Conservation (phyloP, 179 eudicot species). For the Drosera spatulata region DNA sequence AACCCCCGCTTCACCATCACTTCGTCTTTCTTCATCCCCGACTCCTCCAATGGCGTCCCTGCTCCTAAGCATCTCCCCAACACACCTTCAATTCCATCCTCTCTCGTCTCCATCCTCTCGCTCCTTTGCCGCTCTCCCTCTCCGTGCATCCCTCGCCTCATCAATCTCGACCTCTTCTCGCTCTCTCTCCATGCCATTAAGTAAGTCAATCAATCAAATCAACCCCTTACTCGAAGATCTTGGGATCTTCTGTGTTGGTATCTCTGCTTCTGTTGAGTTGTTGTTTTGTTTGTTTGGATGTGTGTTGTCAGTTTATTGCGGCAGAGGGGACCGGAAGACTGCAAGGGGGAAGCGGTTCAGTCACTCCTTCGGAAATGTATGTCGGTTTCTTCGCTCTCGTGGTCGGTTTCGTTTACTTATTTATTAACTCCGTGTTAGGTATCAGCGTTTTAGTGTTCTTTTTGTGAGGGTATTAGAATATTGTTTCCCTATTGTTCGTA, state of each 20-base stretch:
- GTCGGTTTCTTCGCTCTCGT: conserved; percentile 10
- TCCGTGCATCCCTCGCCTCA: conserved; percentile 2
- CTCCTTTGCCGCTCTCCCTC: conserved; percentile 1
- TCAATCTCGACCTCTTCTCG: conserved; percentile 3
- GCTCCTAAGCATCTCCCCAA: conserved; percentile 4
- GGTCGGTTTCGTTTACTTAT: not conserved
- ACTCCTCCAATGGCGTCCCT: conserved; percentile 9
- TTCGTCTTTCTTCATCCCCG: too few relatives aligned
- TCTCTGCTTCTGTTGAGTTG: not conserved
- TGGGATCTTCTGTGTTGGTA: not conserved
- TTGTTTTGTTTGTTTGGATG: conserved; percentile 1
- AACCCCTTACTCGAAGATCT: not conserved
- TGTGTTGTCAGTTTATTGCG: conserved; percentile 38
- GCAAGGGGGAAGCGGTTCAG: conserved; percentile 56
- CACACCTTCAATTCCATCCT: conserved; percentile 4
- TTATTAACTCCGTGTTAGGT: not conserved
- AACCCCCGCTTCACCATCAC: too few relatives aligned
- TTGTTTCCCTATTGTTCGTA: too few relatives aligned
- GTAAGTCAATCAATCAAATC: conserved; percentile 4
- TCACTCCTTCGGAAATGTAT: conserved; percentile 57
- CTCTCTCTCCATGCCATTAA: conserved; percentile 3
- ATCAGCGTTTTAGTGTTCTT: too few relatives aligned
- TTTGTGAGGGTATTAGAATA: too few relatives aligned
- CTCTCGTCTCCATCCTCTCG: not conserved
- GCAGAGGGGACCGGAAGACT: conserved; percentile 63